Conservation (phyloP, 768 basidiomycete species). For the Saitozyma podzolica region DNA sequence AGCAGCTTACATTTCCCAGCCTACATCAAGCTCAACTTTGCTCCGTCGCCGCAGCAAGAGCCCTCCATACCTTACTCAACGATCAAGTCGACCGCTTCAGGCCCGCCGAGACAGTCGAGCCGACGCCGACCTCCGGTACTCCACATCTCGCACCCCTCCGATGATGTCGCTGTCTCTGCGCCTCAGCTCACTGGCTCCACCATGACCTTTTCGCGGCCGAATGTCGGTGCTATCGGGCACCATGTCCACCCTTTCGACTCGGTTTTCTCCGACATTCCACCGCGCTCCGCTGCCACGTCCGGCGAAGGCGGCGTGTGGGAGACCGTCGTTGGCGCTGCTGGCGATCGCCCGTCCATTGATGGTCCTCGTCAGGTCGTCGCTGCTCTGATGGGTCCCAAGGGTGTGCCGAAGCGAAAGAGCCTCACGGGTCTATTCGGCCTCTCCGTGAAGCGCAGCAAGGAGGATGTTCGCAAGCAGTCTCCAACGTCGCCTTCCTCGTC, state of each 20-base stretch:
- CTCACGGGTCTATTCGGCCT: slow-evolving; percentile 41
- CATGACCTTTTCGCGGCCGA: too few relatives aligned
- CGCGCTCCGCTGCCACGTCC: too few relatives aligned
- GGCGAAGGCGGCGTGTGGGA: neutral
- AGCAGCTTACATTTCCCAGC: neutral
- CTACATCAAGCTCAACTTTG: slow-evolving; percentile 3
- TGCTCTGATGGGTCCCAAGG: slow-evolving; percentile 3
- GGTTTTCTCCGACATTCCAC: too few relatives aligned
- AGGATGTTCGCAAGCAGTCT: slow-evolving; percentile 3
- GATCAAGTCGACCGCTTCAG: too few relatives aligned
- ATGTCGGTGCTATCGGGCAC: too few relatives aligned
- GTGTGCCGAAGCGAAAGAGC: slow-evolving; percentile 45
- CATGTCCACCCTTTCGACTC: too few relatives aligned
- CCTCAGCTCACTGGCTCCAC: neutral
- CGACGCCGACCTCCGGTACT: neutral
- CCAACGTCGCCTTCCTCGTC: slow-evolving; percentile 5
- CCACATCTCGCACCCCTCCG: slow-evolving; percentile 12
- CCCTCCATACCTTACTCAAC: too few relatives aligned
- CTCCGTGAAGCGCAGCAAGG: slow-evolving; percentile 22
- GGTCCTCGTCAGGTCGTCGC: neutral
- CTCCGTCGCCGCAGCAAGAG: neutral
- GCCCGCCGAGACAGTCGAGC: too few relatives aligned
- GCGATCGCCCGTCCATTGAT: neutral
- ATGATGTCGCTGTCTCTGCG: slow-evolving; percentile 3
- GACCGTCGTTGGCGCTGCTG: neutral